phyloP scores from a whole-genome alignment of 257 asterid species.

The Solanum bulbocastanum region DNA sequence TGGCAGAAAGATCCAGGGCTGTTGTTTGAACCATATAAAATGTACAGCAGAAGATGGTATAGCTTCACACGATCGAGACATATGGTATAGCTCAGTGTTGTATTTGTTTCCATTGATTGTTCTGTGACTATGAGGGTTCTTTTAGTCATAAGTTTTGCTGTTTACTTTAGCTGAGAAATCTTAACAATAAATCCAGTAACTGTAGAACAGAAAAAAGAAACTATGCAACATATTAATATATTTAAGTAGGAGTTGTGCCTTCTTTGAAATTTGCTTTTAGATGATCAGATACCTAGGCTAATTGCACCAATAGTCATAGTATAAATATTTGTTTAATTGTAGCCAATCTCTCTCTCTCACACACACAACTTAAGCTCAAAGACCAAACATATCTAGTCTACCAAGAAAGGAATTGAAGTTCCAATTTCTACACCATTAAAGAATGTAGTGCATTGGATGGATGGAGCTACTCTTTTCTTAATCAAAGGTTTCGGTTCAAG shows the following conservation, averaged over 20 bases:
- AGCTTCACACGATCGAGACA: neutral
- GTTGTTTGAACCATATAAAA: neutral
- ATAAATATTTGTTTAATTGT: neutral
- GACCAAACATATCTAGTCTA: neutral
- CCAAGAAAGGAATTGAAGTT: neutral
- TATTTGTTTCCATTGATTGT: neutral
- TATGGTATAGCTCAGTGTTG: neutral
- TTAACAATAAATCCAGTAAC: neutral
- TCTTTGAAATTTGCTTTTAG: neutral
- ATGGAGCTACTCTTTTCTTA: neutral
- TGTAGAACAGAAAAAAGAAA: neutral
- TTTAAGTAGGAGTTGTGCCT: neutral
- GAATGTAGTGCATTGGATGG: neutral
- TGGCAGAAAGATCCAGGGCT: neutral
- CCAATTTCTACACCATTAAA: neutral
- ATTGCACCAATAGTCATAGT: neutral
- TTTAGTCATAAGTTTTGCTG: neutral
- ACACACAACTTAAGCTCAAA: neutral
- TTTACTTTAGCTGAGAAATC: neutral
- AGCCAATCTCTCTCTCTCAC: neutral
- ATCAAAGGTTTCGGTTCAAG: neutral
- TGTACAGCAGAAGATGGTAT: neutral
- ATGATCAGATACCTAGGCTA: neutral
- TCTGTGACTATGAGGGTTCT: neutral
- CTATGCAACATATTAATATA: neutral